Base-by-base conservation (phyloP, 352 stramenopile species). In the Pythium rishiriense region DNA sequence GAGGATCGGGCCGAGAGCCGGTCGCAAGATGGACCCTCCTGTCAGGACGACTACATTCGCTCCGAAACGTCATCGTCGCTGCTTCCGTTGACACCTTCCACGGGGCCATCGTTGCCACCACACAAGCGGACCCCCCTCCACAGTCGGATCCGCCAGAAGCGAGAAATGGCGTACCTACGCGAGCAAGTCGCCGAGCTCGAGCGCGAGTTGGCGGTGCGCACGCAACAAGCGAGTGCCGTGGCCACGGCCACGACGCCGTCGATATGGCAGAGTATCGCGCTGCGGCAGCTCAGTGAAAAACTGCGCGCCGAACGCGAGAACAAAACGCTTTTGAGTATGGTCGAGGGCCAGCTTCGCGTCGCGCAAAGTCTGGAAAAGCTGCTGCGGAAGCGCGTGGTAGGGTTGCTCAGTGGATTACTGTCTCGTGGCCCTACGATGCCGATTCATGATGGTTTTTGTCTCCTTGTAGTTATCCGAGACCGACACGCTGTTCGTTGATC, bases 231-330 rank as follows among this genome's bases (percentile, higher is more conserved):
- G n/a, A n/a, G n/a, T n/a, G n/a, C n/a, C n/a, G n/a, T n/a, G n/a
- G n/a, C n/a, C n/a, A n/a, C n/a, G n/a, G n/a, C n/a, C n/a, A n/a
- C 11, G 21, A 11, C 22, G 12, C 15, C 50, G 41, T 59, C 25
- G 24, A 66, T 87, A 12, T 87, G 78, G 81, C 73, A 79, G 8
- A 72, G 78, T 21, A 83, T 90, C 42, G 78, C 78, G 39, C 70
- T 66, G 25, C 68, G 62, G 8, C 26, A 55, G 17, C 19, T 25
- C 3, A 17, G 10, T 7, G 26, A 55, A 19, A 75, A 75, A 41
- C 45, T 61, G 1, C 74, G 73, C 25, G 63, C 74, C 3, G 68
- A 76, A 17, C 48, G 78, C 45, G 71, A 87, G 57, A 87, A 87
- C 51, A 31, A 51, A 1, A 84, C 12, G 26, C 26, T 56, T 29